Percentiles rank a stretch among this genome's conserved stretches.
phyloP scores from a whole-genome alignment of 2,329 filamentous ascomycete species.

The Epichloe amarillans region DNA sequence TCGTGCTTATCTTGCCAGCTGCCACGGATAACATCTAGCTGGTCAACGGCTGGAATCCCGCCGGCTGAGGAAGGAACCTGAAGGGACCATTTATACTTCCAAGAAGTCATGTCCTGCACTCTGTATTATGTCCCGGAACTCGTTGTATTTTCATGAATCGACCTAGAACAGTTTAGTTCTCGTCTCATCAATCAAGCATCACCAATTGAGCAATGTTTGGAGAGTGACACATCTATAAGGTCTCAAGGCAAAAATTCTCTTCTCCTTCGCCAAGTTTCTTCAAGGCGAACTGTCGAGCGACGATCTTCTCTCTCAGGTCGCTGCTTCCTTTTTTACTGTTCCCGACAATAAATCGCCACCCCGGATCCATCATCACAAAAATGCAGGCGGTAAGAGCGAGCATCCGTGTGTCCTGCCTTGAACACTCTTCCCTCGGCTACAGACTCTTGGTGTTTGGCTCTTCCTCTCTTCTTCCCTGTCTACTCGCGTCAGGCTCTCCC shows the following conservation, averaged over 20 bases:
- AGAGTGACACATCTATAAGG: background rate
- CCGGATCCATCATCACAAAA: background rate
- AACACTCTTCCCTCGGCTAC: conserved; percentile 1
- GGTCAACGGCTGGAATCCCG: background rate
- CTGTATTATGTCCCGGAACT: background rate
- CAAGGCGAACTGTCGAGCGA: background rate
- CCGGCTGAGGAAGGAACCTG: background rate
- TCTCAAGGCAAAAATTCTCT: background rate
- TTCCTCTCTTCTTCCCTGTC: conserved; percentile 2
- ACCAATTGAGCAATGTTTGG: background rate
- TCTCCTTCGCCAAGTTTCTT: background rate
- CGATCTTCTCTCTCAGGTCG: background rate
- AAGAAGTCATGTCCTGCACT: background rate
- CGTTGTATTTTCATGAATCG: background rate
- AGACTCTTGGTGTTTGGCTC: background rate
- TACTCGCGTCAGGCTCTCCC: conserved; percentile 4
- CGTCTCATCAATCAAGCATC: background rate
- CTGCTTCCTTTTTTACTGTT: conserved; percentile 1
- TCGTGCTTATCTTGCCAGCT: background rate
- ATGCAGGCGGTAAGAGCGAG: conserved; percentile 6
- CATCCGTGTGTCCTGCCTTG: conserved; percentile 3
- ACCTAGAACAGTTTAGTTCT: background rate
- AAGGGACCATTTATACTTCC: background rate
- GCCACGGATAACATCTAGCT: background rate
- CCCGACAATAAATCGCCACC: background rate